Evolutionary conservation across 116 monocot genomes (phyloP), one percentile per base, ranked within the genome.

Genomic region (Posidonia oceanica): DNA sequence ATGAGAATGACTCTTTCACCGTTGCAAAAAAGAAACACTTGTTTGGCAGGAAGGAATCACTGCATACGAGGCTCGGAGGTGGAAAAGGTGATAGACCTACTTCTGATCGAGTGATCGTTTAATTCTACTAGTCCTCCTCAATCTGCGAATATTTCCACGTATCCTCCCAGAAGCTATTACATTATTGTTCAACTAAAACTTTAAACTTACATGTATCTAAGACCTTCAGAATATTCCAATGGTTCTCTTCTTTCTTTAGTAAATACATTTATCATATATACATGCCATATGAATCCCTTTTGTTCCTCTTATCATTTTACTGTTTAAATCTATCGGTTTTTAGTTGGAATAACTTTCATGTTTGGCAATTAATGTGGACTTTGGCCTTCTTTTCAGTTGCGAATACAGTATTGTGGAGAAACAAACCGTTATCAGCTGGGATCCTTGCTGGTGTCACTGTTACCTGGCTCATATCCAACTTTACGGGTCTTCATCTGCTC

Each of bases 341-440:
- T 29, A 59, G 21, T 59, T 59, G 59, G 20, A 23, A 59, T 59
- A 17, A 2, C 18, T 57, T 62, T 48, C 57, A 59, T 22, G 13
- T 48, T 61, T 11, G 22, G 4, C 53, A 15, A n/a, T 57, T 44
- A 16, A 14, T 72, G 7, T 12, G 14, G 22, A 7, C 17, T 67
- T 67, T 21, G 21, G 14, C 42, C 22, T 67, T 44, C n/a, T 51
- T 48, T 67, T 7, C 77, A 91, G 91, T 79, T 79, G 91, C 91
- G 66, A 87, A 91, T 81, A 60, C 85, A 14, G 58, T 87, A n/a
- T 65, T 91, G 37, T 91, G 91, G 87, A 83, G 87, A 73, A 79
- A 87, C 73, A 91, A 87, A 60, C 76, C 73, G 71, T 63, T 69
- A 17, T 87, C 91, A 16, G 85, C 74, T 4, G 71, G 78, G 51